Percentiles rank a stretch among this genome's conserved stretches.
Conservation (phyloP, 1,284 basidiomycete species). For the Pascua sp. region DNA sequence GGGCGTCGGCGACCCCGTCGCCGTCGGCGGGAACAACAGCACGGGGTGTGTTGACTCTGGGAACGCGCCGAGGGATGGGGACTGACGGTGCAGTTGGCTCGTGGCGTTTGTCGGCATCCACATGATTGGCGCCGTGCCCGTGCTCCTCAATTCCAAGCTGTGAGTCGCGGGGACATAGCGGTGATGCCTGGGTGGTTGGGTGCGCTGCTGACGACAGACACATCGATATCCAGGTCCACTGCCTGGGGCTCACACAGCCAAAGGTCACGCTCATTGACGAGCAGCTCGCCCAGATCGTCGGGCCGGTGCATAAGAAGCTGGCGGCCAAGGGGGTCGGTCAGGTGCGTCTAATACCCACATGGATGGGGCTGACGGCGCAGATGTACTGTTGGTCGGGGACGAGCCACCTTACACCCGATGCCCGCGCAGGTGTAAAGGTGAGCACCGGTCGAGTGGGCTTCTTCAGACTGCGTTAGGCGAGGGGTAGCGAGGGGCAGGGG, state of each 20-base stretch:
- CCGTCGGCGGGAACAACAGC: slow-evolving; percentile 36
- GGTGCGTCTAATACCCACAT: background rate
- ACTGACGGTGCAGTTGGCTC: slow-evolving; percentile 17
- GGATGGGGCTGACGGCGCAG: too few species aligned
- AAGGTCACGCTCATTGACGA: slow-evolving; percentile 29
- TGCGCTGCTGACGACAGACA: background rate
- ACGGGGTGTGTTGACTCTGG: background rate
- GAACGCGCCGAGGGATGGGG: too few species aligned
- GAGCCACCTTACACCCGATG: slow-evolving; percentile 1
- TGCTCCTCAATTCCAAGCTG: slow-evolving; percentile 34
- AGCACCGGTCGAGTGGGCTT: too few species aligned
- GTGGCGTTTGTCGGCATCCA: slow-evolving; percentile 32
- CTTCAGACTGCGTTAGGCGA: too few species aligned
- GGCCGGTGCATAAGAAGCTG: background rate
- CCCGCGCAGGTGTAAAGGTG: background rate
- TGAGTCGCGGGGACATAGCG: slow-evolving; percentile 22
- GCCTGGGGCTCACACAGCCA: slow-evolving; percentile 25
- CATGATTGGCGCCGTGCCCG: slow-evolving; percentile 34
- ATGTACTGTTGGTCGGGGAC: slow-evolving; percentile 10
- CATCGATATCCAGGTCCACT: slow-evolving; percentile 18
- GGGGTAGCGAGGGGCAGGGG: too few species aligned
- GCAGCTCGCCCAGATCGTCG: slow-evolving; percentile 9
- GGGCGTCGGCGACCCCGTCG: slow-evolving; percentile 29
- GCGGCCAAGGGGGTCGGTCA: background rate
- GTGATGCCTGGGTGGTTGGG: too few species aligned